These are phyloP conservation scores for Yamadazyma songkhlaensis DNA, from an alignment of 1,139 yeast genomes.

Conservation along the genomic window DNA sequence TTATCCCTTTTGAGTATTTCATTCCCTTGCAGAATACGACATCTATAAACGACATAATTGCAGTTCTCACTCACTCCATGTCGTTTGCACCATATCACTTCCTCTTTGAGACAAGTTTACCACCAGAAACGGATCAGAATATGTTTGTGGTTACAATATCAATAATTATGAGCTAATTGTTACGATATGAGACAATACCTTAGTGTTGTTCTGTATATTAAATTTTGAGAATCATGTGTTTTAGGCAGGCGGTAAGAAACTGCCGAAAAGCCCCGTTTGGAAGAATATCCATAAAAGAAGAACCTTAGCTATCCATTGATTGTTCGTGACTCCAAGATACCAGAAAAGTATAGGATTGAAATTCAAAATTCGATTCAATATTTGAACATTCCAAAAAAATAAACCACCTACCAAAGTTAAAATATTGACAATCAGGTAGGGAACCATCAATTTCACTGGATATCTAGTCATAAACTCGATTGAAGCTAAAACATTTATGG, in stretches of 20 bases:
- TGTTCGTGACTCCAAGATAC: constrained; percentile 48
- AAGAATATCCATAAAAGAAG: constrained; percentile 53
- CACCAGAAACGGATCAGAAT: not conserved
- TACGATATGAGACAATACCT: too few species aligned
- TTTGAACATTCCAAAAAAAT: constrained; percentile 80
- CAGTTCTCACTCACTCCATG: not conserved
- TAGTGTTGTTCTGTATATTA: too few species aligned
- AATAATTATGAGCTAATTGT: too few species aligned
- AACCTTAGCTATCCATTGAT: constrained; percentile 10
- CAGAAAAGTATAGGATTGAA: constrained; percentile 75
- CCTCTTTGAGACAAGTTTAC: not conserved
- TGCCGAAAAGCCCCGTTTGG: constrained; percentile 61
- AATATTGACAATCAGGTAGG: constrained; percentile 34
- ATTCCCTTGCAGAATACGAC: not conserved
- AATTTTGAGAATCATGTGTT: too few species aligned
- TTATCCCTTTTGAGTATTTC: constrained; percentile 2
- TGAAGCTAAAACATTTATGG: constrained; percentile 27
- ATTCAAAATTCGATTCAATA: constrained; percentile 73
- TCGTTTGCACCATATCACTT: not conserved
- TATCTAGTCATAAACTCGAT: constrained; percentile 29
- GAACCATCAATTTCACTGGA: constrained; percentile 33
- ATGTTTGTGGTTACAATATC: too few species aligned
- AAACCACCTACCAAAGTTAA: constrained; percentile 51
- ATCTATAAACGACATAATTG: not conserved
- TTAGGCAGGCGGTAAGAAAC: constrained; percentile 75